Base-by-base conservation (phyloP, 768 basidiomycete species). In the Auricularia heimuer region DNA sequence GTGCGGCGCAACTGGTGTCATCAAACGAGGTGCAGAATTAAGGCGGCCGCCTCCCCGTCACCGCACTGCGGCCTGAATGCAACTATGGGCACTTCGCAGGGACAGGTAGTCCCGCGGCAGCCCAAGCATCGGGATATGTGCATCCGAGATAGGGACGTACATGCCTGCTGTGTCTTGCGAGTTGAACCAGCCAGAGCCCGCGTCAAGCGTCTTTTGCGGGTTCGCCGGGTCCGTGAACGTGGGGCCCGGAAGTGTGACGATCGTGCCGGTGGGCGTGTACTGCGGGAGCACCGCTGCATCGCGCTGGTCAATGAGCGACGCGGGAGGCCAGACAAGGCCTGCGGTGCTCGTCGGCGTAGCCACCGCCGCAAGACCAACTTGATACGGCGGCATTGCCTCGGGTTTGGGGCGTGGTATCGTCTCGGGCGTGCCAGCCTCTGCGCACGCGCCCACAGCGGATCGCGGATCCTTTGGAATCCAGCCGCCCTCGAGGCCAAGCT, bases 381-480 rank as follows among this genome's bases (percentile, higher is more conserved):
- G 86, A 83, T 86, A 89, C 1, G 89, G 64, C 37, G 78, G 69
- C 61, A 92, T 80, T 8, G 87, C 83, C 33, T 83, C 56, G 33
- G 56, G 56, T 10, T 24, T 7, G 7, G 24, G 24, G 24, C 34
- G 56, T 29, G 56, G 24, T 6, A 60, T 35, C 29, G 68, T 73
- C 81, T 82, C 90, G 64, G 83, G 80, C 39, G 72, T 74, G 56
- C 79, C 72, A 72, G 85, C 79, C 36, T 24, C 42, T 44, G 84
- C 83, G 75, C 96, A 99, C 47, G 74, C 75, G n/a, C 95, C 96
- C 33, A 79, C 76, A 4, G 92, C 87, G 1, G 75, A 74, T 67
- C 95, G 85, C 61, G 95, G 97, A 77, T 99, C 92, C 6, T 70
- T 79, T 7, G 96, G 95, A 80, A 98, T 89, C 92, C 93, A 99